phyloP scores from a whole-genome alignment of 2,329 filamentous ascomycete species.

The Orbilia oligospora region DNA sequence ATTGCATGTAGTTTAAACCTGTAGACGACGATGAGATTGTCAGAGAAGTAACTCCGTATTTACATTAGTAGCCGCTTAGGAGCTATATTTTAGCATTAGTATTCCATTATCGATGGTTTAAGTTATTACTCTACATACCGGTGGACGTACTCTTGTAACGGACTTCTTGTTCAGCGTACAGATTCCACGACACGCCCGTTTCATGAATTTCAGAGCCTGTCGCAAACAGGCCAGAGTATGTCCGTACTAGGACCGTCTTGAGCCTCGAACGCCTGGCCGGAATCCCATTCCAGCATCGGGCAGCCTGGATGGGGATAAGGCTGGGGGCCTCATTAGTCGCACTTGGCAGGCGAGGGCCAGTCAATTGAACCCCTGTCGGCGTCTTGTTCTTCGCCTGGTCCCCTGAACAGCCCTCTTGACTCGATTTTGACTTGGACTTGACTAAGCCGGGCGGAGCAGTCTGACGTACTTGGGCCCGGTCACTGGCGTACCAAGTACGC shows the following conservation, averaged over 20 bases:
- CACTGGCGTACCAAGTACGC: conserved; percentile 14
- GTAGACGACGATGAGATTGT: conserved; percentile 9
- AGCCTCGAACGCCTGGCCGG: conserved; percentile 14
- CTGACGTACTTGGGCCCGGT: conserved; percentile 43
- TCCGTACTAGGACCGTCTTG: conserved; percentile 22
- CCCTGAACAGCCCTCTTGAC: conserved; percentile 35
- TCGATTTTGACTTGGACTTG: conserved; percentile 24
- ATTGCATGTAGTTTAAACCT: not conserved
- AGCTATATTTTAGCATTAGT: conserved; percentile 9
- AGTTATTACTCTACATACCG: not conserved
- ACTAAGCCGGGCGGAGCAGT: conserved; percentile 44
- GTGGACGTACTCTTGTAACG: conserved; percentile 24
- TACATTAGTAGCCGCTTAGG: conserved; percentile 20
- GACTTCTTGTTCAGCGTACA: conserved; percentile 34
- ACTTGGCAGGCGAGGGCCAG: conserved; percentile 32
- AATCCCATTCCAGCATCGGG: conserved; percentile 22
- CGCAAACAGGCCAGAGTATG: conserved; percentile 23
- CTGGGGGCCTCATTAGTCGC: conserved; percentile 31
- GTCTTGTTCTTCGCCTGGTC: conserved; percentile 33
- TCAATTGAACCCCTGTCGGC: conserved; percentile 20
- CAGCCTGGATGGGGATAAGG: conserved; percentile 28
- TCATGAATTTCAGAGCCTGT: conserved; percentile 12
- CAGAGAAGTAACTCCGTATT: not conserved
- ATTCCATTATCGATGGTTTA: not conserved
- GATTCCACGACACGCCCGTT: conserved; percentile 30